Evolutionary conservation across 176 grass and related monocot species (phyloP), one percentile per base, ranked within the genome.

Genomic region (Avena sativa): DNA sequence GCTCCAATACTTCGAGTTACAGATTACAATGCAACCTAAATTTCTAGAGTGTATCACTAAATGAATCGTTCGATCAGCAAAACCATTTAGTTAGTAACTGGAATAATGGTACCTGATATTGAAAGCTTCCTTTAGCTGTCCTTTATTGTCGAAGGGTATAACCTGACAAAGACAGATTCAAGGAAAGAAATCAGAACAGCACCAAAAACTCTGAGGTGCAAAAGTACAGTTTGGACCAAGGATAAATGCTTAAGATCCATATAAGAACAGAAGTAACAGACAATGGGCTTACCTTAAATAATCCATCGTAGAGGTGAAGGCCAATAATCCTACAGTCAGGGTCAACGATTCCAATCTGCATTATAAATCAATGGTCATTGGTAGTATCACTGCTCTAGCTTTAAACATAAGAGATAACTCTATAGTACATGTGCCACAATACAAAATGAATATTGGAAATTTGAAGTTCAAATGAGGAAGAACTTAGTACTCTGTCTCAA

Each of bases 71-170:
- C 28, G 40, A 21, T 59, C 57, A 44, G 52, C n/a, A 77, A 77
- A 65, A 50, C 0, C 48, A 88, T 63, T 61, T 17, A 56, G 21
- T 85, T 25, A 71, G 40, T 44, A 19, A 46, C 59, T 65, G 9
- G 12, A 55, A 79, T 81, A 64, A 4, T 71, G 69, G 30, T 94
- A 99, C 97, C 97, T 99, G 78, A 99, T 99, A 88, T 99, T 99
- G 89, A 99, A 99, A 86, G 97, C 94, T 90, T 99, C 97, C 84
- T 99, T 99, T 77, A 99, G 87, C 84, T 99, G 97, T 69, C 97
- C 97, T 86, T 94, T 99, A 84, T 97, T 99, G 70, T 99, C 97
- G 79, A 99, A 99, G 36, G 97, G 97, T 87, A 99, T 99, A 89
- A 99, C 97, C 97, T 99, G 85, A 44, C 61, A 77, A 72, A 2